Evolutionary conservation across 495 filamentous ascomycete species (phyloP).

Genomic region (Bacidia gigantensis): DNA sequence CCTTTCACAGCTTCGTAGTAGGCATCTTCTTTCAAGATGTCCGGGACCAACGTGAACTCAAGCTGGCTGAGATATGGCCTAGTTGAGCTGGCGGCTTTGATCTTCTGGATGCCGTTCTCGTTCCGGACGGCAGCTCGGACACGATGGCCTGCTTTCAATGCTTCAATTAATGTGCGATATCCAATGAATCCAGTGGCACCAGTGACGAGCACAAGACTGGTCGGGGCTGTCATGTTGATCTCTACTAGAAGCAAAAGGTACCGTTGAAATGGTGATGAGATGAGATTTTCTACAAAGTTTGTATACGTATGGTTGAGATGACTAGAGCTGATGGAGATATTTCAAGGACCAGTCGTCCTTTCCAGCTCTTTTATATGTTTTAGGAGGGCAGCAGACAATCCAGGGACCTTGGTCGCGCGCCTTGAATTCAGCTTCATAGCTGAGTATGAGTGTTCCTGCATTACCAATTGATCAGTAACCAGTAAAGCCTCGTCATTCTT

Average conservation of each 20-base stretch:
- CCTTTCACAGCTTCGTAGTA: constrained; percentile 34
- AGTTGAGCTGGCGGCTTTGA: constrained; percentile 20
- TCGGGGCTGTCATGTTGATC: constrained; percentile 11
- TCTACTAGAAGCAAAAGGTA: not conserved
- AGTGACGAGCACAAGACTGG: constrained; percentile 19
- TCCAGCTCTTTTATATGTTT: no score
- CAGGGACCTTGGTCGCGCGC: no score
- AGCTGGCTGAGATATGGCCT: constrained; percentile 12
- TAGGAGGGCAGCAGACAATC: no score
- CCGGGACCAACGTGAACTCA: constrained; percentile 32
- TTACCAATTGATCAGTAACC: no score
- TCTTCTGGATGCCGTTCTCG: constrained; percentile 21
- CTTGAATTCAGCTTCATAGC: no score
- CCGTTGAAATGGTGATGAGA: no score
- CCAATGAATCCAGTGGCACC: constrained; percentile 31
- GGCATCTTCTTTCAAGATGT: constrained; percentile 29
- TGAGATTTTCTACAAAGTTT: no score
- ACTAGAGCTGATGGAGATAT: no score
- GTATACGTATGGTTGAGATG: no score
- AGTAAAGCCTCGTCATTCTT: no score
- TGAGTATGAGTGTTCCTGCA: no score
- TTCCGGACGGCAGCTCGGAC: constrained; percentile 30
- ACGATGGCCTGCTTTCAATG: constrained; percentile 22
- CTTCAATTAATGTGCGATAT: constrained; percentile 27
- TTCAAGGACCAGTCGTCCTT: no score